Conservation (phyloP, 1,139 yeast species). For the Pichia inconspicua region DNA sequence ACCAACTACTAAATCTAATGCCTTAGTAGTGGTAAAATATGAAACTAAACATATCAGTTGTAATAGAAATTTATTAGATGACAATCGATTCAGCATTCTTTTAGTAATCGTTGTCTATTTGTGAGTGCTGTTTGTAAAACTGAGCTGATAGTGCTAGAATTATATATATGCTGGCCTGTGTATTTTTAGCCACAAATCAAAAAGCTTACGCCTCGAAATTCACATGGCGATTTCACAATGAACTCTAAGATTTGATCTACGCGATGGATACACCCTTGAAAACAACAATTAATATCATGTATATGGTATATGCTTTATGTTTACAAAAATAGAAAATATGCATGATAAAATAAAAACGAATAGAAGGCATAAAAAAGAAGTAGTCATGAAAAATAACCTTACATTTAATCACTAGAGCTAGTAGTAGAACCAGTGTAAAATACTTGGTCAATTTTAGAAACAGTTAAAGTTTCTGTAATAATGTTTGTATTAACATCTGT, state of each 20-base stretch:
- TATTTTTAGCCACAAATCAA: neutral
- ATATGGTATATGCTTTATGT: neutral
- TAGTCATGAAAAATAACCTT: neutral
- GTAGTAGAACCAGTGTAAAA: constrained; percentile 5
- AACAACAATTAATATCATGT: too few species aligned
- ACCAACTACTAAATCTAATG: constrained; percentile 22
- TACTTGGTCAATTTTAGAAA: constrained; percentile 5
- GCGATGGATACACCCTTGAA: too few species aligned
- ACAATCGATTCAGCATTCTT: constrained; percentile 1
- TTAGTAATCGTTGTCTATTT: neutral
- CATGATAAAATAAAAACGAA: neutral
- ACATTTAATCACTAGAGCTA: neutral
- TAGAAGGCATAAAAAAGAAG: too few species aligned
- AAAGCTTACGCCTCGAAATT: neutral
- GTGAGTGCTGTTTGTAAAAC: neutral
- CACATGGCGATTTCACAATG: too few species aligned
- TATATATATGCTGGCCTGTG: too few species aligned
- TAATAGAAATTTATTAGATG: neutral
- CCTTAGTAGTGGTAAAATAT: neutral
- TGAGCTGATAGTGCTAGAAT: too few species aligned
- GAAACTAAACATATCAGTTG: neutral
- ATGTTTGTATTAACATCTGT: constrained; percentile 8
- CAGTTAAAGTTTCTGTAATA: constrained; percentile 2
- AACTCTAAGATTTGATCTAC: too few species aligned
- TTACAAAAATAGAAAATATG: neutral